A percentile compares a stretch with the other conserved stretches of the same genome.
Evolutionary conservation across 176 grass and related monocot genomes (phyloP).

Genomic region (Musa schizocarpa): DNA sequence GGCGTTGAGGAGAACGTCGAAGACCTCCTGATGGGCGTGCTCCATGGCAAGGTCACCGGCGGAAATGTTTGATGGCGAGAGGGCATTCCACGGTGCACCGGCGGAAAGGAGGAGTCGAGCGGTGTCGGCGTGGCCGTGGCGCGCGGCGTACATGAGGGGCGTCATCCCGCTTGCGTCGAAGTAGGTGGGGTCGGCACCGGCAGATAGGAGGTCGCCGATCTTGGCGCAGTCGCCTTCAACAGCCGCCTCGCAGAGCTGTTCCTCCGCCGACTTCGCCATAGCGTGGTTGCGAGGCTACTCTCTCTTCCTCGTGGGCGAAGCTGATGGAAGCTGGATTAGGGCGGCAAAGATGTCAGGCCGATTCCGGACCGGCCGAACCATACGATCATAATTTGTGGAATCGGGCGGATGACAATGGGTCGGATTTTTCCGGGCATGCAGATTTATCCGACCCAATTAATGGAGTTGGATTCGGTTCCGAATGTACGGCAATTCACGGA

Average conservation of each 20-base stretch:
- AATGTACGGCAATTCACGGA: too few species aligned
- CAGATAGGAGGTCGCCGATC: conserved; percentile 33
- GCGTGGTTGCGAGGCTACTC: not conserved
- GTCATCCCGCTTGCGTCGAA: conserved; percentile 56
- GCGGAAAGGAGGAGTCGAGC: conserved; percentile 50
- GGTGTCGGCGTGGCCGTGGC: conserved; percentile 36
- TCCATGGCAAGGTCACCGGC: conserved; percentile 65
- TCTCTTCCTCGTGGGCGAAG: not conserved
- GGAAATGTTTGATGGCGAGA: conserved; percentile 38
- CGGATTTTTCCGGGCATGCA: too few species aligned
- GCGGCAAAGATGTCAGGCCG: not conserved
- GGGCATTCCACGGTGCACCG: conserved; percentile 82
- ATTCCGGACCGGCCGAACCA: not conserved
- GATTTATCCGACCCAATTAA: too few species aligned
- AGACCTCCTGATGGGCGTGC: conserved; percentile 34
- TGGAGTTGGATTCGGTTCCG: too few species aligned
- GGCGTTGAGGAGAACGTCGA: conserved; percentile 72
- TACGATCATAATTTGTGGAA: too few species aligned
- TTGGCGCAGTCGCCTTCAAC: conserved; percentile 22
- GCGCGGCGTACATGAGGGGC: conserved; percentile 75
- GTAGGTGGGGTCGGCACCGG: conserved; percentile 48
- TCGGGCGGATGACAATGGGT: too few species aligned
- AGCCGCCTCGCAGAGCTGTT: conserved; percentile 61
- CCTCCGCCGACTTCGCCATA: conserved; percentile 35
- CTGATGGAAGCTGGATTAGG: not conserved